Conservation (phyloP, 345 rosid genomes). For the Bruguiera sexangula region DNA sequence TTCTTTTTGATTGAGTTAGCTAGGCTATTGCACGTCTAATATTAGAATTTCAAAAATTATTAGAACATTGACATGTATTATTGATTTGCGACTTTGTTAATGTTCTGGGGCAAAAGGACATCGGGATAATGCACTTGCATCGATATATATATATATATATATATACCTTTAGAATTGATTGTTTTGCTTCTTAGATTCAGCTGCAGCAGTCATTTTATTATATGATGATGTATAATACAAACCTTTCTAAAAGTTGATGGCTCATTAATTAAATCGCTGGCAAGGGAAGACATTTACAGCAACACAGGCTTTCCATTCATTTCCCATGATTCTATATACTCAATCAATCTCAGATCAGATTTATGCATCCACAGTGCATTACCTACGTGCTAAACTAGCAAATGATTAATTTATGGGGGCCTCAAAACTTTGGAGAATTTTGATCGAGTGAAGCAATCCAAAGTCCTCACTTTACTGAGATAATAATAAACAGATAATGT, state of each 20-base stretch:
- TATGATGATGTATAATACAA: background rate
- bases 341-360: background rate
- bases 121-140: too few species aligned
- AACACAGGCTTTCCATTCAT: slow-evolving; percentile 10
- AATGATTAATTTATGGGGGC: background rate
- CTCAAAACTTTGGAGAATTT: too few species aligned
- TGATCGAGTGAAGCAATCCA: too few species aligned
- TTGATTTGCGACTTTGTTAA: too few species aligned
- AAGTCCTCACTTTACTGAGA: too few species aligned
- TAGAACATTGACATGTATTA: too few species aligned
- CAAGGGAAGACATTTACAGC: background rate
- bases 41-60: too few species aligned
- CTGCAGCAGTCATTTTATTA: background rate
- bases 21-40: too few species aligned
- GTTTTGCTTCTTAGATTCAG: background rate
- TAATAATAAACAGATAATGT: too few species aligned
- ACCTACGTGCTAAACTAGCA: background rate
- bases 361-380: background rate
- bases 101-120: too few species aligned
- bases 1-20: too few species aligned
- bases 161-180: background rate
- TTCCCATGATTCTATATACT: background rate
- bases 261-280: slow-evolving; percentile 13
- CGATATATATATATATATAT: too few species aligned
- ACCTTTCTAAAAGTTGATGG: slow-evolving; percentile 12